Conservation (phyloP, 805 yeast species). For the Ogataea trehaloabstinens region DNA sequence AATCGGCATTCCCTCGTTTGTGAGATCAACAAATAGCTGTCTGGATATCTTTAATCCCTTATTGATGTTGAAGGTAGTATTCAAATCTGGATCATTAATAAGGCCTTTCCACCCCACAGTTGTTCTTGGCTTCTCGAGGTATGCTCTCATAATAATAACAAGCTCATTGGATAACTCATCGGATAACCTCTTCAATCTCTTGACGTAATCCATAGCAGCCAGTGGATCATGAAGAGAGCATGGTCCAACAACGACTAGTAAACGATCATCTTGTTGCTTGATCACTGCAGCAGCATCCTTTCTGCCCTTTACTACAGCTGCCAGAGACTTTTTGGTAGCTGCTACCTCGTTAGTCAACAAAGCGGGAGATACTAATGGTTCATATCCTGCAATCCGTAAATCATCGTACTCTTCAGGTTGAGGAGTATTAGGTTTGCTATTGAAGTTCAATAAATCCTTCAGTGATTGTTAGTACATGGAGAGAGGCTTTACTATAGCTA, state of each 20-base stretch:
- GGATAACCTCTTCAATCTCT: constrained; percentile 60
- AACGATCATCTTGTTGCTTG: constrained; percentile 74
- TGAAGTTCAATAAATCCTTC: constrained; percentile 7
- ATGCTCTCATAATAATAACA: constrained; percentile 92
- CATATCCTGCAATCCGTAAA: constrained; percentile 81
- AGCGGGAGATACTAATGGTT: constrained; percentile 92
- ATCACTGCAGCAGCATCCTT: constrained; percentile 73
- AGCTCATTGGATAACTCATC: constrained; percentile 74
- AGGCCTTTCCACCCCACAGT: constrained; percentile 99
- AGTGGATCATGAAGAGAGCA: constrained; percentile 93
- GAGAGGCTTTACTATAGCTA: too few species aligned
- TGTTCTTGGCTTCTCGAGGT: constrained; percentile 97
- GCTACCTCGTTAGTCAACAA: constrained; percentile 83
- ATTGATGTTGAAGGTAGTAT: constrained; percentile 90
- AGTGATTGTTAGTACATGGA: too few species aligned
- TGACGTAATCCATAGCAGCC: constrained; percentile 87
- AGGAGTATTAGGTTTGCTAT: constrained; percentile 38
- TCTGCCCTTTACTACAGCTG: constrained; percentile 75
- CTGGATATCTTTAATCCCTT: constrained; percentile 89
- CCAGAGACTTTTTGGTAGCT: constrained; percentile 50
- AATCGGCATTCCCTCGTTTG: constrained; percentile 80
- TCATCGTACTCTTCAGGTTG: constrained; percentile 69
- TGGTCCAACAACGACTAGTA: constrained; percentile 90
- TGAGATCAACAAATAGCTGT: constrained; percentile 77
- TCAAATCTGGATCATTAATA: constrained; percentile 94